phyloP scores from a whole-genome alignment of 306 rosid genomes.

The Cicer judaicum region DNA sequence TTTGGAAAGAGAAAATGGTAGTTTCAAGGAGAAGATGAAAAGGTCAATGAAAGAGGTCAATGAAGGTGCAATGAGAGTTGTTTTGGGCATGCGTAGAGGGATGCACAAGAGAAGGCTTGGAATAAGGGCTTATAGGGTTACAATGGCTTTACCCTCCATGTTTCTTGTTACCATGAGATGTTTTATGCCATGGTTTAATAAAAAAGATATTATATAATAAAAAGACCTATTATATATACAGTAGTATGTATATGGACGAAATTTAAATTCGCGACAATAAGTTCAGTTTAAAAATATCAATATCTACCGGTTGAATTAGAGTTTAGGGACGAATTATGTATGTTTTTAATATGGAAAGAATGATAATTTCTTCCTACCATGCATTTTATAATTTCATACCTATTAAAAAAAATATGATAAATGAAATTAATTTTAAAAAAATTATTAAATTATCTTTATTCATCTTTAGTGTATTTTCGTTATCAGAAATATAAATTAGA shows the following conservation, averaged over 20 bases:
- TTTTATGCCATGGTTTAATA: constrained; percentile 51
- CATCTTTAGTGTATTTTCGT: no score
- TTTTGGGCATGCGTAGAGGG: constrained; percentile 29
- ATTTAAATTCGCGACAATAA: no score
- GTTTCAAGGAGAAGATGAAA: constrained; percentile 54
- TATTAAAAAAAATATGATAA: no score
- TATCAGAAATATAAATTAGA: no score
- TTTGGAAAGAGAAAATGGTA: constrained; percentile 35
- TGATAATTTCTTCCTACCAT: background rate
- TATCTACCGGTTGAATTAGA: no score
- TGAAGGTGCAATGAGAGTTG: constrained; percentile 31
- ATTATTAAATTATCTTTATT: no score
- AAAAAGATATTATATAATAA: constrained; percentile 28
- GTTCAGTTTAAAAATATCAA: no score
- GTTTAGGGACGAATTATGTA: background rate
- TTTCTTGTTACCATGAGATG: constrained; percentile 49
- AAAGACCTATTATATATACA: background rate
- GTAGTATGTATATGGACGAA: background rate
- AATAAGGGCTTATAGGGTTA: constrained; percentile 51
- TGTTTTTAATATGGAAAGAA: background rate
- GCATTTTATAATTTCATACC: no score
- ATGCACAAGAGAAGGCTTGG: constrained; percentile 48
- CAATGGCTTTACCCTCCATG: constrained; percentile 48
- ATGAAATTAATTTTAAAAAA: no score
- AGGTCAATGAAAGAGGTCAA: constrained; percentile 49